phyloP scores from a whole-genome alignment of 192 early-diverging fungal genomes.

The Coemansia sp. region DNA sequence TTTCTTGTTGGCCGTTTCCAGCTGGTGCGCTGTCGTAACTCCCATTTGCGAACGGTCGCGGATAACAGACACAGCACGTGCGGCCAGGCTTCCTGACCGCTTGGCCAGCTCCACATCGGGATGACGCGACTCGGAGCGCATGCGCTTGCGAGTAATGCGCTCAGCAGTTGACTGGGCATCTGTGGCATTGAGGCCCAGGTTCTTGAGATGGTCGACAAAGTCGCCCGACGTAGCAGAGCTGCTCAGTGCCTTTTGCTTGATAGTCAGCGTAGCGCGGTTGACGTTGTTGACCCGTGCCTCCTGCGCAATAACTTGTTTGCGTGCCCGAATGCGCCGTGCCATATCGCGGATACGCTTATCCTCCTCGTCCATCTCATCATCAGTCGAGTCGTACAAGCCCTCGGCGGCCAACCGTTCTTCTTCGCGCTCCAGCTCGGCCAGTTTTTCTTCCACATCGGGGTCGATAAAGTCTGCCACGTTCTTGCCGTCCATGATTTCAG shows the following conservation, averaged over 20 bases:
- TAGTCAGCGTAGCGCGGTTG: slow-evolving; percentile 70
- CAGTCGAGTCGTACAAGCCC: slow-evolving; percentile 86
- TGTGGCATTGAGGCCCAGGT: slow-evolving; percentile 70
- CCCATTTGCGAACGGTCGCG: slow-evolving; percentile 76
- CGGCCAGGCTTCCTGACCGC: slow-evolving; percentile 60
- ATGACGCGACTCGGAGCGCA: slow-evolving; percentile 66
- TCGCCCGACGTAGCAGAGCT: slow-evolving; percentile 45
- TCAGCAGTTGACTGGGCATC: slow-evolving; percentile 56
- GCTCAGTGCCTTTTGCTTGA: slow-evolving; percentile 36
- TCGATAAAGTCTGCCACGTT: slow-evolving; percentile 99
- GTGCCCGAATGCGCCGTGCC: slow-evolving; percentile 78
- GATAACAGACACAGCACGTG: slow-evolving; percentile 58
- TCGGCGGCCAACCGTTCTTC: slow-evolving; percentile 93
- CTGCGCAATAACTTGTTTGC: slow-evolving; percentile 79
- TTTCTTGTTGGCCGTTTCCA: slow-evolving; percentile 70
- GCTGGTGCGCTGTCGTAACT: slow-evolving; percentile 57
- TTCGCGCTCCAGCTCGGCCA: slow-evolving; percentile 94
- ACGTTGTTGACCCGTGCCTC: slow-evolving; percentile 78
- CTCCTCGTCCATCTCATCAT: slow-evolving; percentile 73
- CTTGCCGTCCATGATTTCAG: slow-evolving; percentile 98
- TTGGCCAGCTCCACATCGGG: slow-evolving; percentile 61
- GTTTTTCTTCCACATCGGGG: slow-evolving; percentile 92
- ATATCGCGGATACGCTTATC: slow-evolving; percentile 74
- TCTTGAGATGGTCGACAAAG: slow-evolving; percentile 70
- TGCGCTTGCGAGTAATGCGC: slow-evolving; percentile 73